Conservation (phyloP, 2,329 filamentous ascomycete species). For the Ascochyta rabiei region DNA sequence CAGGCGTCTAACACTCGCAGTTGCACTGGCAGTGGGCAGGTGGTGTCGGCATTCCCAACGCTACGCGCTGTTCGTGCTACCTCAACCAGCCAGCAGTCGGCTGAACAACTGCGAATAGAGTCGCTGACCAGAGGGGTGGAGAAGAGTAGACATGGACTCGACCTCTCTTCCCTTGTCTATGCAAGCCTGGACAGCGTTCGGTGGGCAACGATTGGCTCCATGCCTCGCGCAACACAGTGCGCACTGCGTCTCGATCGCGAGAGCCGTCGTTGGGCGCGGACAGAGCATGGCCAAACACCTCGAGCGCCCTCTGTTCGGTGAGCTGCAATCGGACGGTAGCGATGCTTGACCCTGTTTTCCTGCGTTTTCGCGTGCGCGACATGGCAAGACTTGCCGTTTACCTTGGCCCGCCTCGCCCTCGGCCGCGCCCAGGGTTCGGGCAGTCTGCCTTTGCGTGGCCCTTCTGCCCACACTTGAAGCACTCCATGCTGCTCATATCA, state of each 20-base stretch:
- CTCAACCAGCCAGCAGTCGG: background rate
- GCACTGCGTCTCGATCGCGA: background rate
- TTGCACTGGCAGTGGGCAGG: too few relatives aligned
- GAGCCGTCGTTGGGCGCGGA: background rate
- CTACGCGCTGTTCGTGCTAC: background rate
- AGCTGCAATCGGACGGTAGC: background rate
- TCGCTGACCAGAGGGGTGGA: constrained; percentile 1
- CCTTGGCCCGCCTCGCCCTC: constrained; percentile 29
- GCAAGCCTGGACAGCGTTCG: background rate
- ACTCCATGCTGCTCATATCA: constrained; percentile 53
- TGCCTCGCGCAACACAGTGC: background rate
- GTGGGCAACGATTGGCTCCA: background rate
- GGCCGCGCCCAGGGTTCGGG: constrained; percentile 45
- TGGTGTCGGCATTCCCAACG: too few relatives aligned
- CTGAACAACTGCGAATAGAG: background rate
- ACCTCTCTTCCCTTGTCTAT: background rate
- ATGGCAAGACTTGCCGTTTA: constrained; percentile 8
- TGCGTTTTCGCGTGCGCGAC: background rate
- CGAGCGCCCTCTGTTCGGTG: background rate
- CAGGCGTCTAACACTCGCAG: too few relatives aligned
- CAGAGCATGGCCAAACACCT: background rate
- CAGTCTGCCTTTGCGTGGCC: constrained; percentile 67
- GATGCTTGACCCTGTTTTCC: background rate
- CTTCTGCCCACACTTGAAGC: constrained; percentile 65
- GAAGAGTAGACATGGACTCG: background rate